Evolutionary conservation across 2,329 filamentous ascomycete genomes (phyloP), one percentile per base, ranked within the genome.

Genomic region (Alternaria rosae): DNA sequence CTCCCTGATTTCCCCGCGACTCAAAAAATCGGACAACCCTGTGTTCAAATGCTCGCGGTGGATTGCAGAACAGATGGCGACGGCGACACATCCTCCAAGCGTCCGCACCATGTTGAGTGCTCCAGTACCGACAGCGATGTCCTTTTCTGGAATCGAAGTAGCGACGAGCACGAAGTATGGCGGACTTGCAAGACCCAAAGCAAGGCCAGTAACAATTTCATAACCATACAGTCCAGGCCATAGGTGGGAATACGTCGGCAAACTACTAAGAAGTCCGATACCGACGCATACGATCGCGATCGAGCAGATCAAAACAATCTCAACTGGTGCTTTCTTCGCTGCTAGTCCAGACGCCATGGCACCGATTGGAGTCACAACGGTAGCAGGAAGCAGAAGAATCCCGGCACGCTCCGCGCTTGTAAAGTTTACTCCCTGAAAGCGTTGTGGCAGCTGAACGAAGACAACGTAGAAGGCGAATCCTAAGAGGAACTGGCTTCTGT

Each of bases 101-200:
- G 73, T 77, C 6, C 74, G 71, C 50, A 75, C 54, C 74, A 76
- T 76, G 54, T 77, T 77, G 25, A 78, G 42, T 5, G 70, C 67
- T 6, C 76, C 74, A 2, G 74, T 76, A 10, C 66, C 75, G 9
- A 74, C 68, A 7, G 76, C 61, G 2, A 71, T 63, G 41, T 77
- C 72, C 26, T 69, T 71, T 28, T 72, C 68, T 11, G 63, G 65
- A 15, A 75, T 56, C 10, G 66, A 64, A 2, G 67, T 72, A 17
- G 65, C 61, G 9, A 77, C 54, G 0, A 77, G 65, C 54, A 74
- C 68, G 64, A 68, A 78, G 52, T 70, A 76, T 1, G 73, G 66
- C 15, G 75, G 70, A 43, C 62, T 74, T 11, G 69, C 64, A 11
- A 73, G 54, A 10, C 74, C 75, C 6, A 77, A 38, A 3, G 70